Conservation (phyloP, 2,329 filamentous ascomycete species). For the Biscogniauxia mediterranea region DNA sequence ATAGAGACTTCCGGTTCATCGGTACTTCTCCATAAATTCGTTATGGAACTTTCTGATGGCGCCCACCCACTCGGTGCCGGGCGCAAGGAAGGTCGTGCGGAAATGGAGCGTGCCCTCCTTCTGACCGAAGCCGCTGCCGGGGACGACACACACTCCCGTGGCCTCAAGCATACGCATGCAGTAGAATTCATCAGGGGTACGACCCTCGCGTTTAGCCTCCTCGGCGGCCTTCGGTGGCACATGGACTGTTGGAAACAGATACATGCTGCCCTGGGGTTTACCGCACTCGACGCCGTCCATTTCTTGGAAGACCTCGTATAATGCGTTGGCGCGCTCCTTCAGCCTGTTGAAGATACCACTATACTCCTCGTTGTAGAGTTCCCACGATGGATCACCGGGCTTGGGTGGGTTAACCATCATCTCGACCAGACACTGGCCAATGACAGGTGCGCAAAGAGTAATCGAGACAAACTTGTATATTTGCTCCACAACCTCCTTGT, state of each 20-base stretch:
- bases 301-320: constrained; percentile 85
- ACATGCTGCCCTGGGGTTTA: constrained; percentile 92
- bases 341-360: constrained; percentile 77
- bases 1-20: constrained; percentile 29
- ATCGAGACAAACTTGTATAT: constrained; percentile 99
- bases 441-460: constrained; percentile 90
- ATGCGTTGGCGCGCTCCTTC: constrained; percentile 73
- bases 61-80: constrained; percentile 91
- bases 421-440: constrained; percentile 95
- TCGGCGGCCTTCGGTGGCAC: constrained; percentile 73
- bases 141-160: constrained; percentile 91
- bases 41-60: constrained; percentile 87
- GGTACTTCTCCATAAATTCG: constrained; percentile 84
- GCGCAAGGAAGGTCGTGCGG: constrained; percentile 93
- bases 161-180: constrained; percentile 86
- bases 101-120: constrained; percentile 90
- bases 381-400: constrained; percentile 78
- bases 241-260: constrained; percentile 93
- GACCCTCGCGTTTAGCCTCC: constrained; percentile 71
- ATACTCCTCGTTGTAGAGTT: constrained; percentile 83
- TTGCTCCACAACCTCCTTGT: constrained; percentile 79
- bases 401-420: constrained; percentile 95
- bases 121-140: constrained; percentile 91
- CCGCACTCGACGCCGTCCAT: constrained; percentile 97
- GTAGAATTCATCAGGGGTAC: constrained; percentile 88